Conservation (phyloP, 1,284 basidiomycete genomes). For the Trichosporon inkin region DNA sequence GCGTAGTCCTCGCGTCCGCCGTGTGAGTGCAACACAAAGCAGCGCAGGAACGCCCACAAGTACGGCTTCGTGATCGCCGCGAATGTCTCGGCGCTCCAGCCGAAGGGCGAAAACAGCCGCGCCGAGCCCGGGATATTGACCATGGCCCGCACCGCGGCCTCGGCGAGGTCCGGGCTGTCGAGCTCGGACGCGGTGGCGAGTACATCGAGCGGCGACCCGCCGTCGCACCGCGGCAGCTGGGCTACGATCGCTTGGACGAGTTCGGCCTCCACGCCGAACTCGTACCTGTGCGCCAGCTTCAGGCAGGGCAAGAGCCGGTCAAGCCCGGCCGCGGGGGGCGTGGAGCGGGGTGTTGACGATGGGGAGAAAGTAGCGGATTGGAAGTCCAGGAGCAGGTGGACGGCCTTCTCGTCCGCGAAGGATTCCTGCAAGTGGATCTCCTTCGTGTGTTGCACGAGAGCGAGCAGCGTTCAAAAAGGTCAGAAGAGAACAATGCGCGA, state of each 20-base stretch:
- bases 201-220: background rate
- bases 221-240: background rate
- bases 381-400: slow-evolving; percentile 1
- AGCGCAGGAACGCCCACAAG: background rate
- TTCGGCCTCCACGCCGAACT: background rate
- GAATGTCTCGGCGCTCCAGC: background rate
- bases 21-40: background rate
- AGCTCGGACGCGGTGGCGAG: background rate
- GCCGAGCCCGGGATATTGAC: background rate
- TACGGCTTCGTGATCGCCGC: background rate
- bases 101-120: background rate
- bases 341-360: background rate
- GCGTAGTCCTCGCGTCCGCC: background rate
- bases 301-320: background rate
- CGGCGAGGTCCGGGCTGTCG: background rate
- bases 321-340: background rate
- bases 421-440: background rate
- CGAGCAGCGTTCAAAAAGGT: background rate
- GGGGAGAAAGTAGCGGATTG: background rate
- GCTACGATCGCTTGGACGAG: background rate
- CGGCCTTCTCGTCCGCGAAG: background rate
- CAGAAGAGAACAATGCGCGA: too few species aligned
- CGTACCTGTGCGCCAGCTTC: background rate
- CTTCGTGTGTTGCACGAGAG: background rate
- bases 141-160: background rate